A percentile compares a stretch with the other conserved stretches of the same genome.
Conservation (phyloP, 2,329 filamentous ascomycete genomes). For the Aureobasidium vineae region DNA sequence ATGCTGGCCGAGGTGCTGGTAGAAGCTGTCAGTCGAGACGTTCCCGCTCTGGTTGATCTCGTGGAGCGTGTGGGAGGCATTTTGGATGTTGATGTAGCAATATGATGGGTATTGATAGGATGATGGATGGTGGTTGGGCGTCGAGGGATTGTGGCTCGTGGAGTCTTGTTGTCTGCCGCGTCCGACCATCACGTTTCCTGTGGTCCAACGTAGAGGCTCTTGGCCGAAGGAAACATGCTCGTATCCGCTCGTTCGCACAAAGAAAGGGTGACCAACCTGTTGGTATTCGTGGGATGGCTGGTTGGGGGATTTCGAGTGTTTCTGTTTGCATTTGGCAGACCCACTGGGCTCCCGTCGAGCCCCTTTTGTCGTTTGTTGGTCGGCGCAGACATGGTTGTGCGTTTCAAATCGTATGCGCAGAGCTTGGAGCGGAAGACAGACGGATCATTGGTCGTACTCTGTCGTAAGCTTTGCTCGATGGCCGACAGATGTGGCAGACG, state of each 20-base stretch:
- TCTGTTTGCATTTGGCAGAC: not conserved
- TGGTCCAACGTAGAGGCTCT: not conserved
- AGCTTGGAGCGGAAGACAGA: not conserved
- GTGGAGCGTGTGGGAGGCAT: conserved; percentile 37
- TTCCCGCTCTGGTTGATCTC: conserved; percentile 32
- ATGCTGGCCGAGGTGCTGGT: conserved; percentile 37
- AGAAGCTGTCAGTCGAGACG: conserved; percentile 1
- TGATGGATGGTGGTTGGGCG: not conserved
- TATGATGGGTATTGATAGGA: not conserved
- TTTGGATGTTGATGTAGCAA: conserved; percentile 33
- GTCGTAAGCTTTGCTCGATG: not conserved
- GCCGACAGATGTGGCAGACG: not conserved
- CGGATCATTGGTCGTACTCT: not conserved
- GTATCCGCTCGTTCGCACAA: not conserved
- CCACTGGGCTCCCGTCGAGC: not conserved
- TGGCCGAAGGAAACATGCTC: not conserved
- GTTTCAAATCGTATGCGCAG: not conserved
- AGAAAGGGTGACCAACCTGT: conserved; percentile 17
- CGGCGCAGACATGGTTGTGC: conserved; percentile 13
- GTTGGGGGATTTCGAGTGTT: not conserved
- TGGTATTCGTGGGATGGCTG: conserved; percentile 7
- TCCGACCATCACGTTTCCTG: not conserved
- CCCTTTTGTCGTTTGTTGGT: conserved; percentile 24
- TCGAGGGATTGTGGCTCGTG: not conserved
- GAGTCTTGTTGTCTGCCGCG: not conserved